These are phyloP conservation scores for Microsporum audouinii DNA, from an alignment of 2,329 filamentous ascomycete species.

Conservation along the genomic window DNA sequence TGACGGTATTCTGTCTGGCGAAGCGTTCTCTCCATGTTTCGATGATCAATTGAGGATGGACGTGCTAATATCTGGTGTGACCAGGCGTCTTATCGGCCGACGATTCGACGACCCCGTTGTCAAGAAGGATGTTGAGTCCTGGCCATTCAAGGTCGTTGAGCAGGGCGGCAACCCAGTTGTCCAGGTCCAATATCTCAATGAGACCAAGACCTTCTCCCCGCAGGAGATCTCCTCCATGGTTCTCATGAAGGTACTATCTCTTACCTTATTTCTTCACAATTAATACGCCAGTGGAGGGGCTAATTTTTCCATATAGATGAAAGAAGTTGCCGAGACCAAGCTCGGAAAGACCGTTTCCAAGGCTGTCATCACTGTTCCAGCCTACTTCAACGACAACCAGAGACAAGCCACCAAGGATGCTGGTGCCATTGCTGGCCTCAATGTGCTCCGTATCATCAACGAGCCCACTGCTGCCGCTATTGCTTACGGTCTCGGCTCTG, in stretches of 20 bases:
- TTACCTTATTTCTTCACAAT: neutral
- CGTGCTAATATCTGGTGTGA: slow-evolving; percentile 3
- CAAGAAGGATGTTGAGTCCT: slow-evolving; percentile 98
- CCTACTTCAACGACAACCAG: slow-evolving; percentile 99
- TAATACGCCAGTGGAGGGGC: neutral
- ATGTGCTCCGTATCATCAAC: slow-evolving; percentile 99
- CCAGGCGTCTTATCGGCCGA: slow-evolving; percentile 91
- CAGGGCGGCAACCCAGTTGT: slow-evolving; percentile 80
- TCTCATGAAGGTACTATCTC: slow-evolving; percentile 66
- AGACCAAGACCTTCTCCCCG: slow-evolving; percentile 91
- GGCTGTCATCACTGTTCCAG: slow-evolving; percentile 96
- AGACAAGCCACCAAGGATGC: slow-evolving; percentile 99
- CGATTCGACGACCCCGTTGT: slow-evolving; percentile 90
- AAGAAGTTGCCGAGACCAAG: slow-evolving; percentile 97
- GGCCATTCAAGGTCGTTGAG: slow-evolving; percentile 98
- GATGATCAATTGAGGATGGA: neutral
- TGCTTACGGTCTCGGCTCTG: slow-evolving; percentile 90
- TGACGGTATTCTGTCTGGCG: neutral
- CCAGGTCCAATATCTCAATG: slow-evolving; percentile 87
- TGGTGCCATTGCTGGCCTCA: slow-evolving; percentile 91
- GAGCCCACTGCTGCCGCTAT: slow-evolving; percentile 97
- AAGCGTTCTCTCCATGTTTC: neutral
- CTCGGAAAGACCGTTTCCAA: slow-evolving; percentile 98
- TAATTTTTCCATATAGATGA: slow-evolving; percentile 55
- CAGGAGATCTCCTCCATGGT: slow-evolving; percentile 99